Conservation (phyloP, 257 asterid species). For the Lithospermum erythrorhizon region DNA sequence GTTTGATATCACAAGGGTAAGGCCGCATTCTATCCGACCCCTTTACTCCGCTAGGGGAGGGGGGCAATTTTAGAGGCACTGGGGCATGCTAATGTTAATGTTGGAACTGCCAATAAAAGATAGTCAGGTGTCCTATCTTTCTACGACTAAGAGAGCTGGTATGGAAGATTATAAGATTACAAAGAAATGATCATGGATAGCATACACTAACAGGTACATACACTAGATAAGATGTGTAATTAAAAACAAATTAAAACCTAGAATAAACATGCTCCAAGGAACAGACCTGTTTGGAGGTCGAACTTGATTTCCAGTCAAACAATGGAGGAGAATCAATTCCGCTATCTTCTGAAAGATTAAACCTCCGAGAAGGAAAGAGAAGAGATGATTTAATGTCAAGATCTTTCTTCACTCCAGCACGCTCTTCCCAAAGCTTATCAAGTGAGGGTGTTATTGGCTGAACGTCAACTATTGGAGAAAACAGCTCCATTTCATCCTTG, state of each 20-base stretch:
- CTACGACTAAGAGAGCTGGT: too few species aligned
- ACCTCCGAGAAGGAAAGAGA: conserved; percentile 54
- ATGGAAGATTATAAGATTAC: too few species aligned
- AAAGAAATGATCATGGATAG: too few species aligned
- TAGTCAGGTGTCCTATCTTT: too few species aligned
- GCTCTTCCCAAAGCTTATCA: conserved; percentile 42
- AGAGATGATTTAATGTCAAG: conserved; percentile 45
- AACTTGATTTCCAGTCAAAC: conserved; percentile 64
- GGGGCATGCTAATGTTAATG: too few species aligned
- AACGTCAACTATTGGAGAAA: conserved; percentile 92
- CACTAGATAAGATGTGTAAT: too few species aligned
- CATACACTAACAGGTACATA: too few species aligned
- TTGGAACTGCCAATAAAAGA: too few species aligned
- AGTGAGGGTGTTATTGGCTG: conserved; percentile 84
- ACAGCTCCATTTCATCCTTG: conserved; percentile 97
- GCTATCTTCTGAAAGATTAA: conserved; percentile 58
- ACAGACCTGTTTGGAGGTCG: conserved; percentile 57
- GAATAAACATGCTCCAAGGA: conserved; percentile 3
- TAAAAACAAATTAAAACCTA: not conserved
- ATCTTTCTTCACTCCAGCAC: conserved; percentile 51
- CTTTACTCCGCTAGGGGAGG: too few species aligned
- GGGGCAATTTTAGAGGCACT: too few species aligned
- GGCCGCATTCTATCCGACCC: too few species aligned
- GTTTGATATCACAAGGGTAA: too few species aligned
- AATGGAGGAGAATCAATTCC: conserved; percentile 45